Conservation (phyloP, 1,284 basidiomycete genomes). For the Laetiporus sulphureus region DNA sequence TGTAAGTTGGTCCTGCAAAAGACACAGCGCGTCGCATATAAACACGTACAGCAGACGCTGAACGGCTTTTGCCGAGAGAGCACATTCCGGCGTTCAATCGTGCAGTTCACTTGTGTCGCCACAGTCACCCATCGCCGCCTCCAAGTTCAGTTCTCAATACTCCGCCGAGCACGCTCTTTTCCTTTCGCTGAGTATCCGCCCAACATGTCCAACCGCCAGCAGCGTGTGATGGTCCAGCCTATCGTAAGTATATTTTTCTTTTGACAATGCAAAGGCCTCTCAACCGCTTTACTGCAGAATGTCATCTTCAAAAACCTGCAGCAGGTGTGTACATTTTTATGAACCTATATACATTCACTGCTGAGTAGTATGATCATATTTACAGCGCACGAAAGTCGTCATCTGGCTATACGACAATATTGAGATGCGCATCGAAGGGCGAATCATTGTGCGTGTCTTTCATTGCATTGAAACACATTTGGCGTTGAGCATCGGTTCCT, state of each 20-base stretch:
- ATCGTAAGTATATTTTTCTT: conserved; percentile 59
- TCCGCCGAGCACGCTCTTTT: neutral
- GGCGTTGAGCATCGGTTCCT: conserved; percentile 24
- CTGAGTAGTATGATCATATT: neutral
- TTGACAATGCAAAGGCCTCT: too few species aligned
- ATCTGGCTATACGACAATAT: conserved; percentile 98
- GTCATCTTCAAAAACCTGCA: conserved; percentile 99
- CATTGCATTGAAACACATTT: conserved; percentile 18
- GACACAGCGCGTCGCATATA: too few species aligned
- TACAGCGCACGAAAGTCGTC: conserved; percentile 77
- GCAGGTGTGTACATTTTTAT: conserved; percentile 38
- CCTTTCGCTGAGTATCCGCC: conserved; percentile 4
- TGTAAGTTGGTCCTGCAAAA: conserved; percentile 5
- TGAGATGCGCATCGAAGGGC: conserved; percentile 95
- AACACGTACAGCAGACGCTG: conserved; percentile 11
- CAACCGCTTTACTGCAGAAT: too few species aligned
- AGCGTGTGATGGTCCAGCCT: conserved; percentile 96
- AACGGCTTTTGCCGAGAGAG: conserved; percentile 17
- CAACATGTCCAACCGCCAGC: conserved; percentile 87
- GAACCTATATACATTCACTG: neutral
- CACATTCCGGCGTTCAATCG: neutral
- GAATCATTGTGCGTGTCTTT: conserved; percentile 79
- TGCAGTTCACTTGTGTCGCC: neutral
- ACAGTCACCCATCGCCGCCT: neutral
- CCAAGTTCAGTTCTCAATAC: neutral